Base-by-base conservation (phyloP, 2,329 filamentous ascomycete species). In the Echinosphaeria canescens region DNA sequence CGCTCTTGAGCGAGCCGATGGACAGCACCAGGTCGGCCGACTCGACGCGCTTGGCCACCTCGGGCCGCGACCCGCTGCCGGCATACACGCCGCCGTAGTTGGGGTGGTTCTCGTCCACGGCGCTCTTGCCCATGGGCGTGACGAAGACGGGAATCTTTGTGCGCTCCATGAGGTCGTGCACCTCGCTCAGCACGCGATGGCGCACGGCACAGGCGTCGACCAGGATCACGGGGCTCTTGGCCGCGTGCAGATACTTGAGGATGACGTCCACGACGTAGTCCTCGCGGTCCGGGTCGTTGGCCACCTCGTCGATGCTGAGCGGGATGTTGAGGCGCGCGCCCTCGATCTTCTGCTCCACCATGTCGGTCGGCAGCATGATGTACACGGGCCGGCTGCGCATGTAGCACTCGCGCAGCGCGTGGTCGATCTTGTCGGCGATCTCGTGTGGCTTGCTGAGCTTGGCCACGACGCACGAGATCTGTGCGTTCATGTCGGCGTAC, bases 101-200 rank as follows among this genome's bases (percentile, higher is more conserved):
- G n/a, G 61, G 54, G 25, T 75, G 60, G 2, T 62, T 63, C 47
- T 92, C 81, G 39, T 88, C 63, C 25, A 92, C 63, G 13, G 76
- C 75, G 12, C 80, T 67, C 51, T 91, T 91, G 25, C 81, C 81
- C 75, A 90, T 90, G 3, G 81, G 79, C 0, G 80, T 75, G n/a
- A 84, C 76, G 38, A 88, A 90, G 0, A 78, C 74, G 4, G 82
- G 81, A 6, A 91, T 54, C 4, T 66, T 57, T 1, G 78, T 78
- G 46, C 73, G 78, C 32, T 72, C 56, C 27, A 90, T 54, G 11
- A 92, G 54, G 6, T 65, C 62, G 36, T 78, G 68, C 12, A 81
- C 69, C 46, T 88, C 79, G 1, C 66, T 47, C 2, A 84, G 47
- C 11, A 75, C 74, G 23, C 72, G 60, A 42, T 88, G 76, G 18